phyloP scores from a whole-genome alignment of 2,329 filamentous ascomycete genomes.

The Sclerotiophoma versabilis region DNA sequence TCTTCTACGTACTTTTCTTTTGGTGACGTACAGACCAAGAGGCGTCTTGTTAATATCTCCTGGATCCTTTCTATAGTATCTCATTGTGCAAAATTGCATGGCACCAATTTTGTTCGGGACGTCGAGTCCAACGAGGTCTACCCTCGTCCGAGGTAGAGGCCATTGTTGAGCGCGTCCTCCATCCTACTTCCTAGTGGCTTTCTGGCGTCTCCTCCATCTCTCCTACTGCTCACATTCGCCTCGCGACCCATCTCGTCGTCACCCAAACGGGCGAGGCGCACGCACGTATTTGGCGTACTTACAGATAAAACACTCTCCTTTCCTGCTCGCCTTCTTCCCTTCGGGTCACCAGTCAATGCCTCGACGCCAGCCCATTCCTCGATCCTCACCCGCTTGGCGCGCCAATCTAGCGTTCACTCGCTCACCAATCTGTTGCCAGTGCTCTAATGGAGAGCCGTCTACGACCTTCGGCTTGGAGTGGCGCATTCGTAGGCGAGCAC shows the following conservation, averaged over 20 bases:
- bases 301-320: background rate
- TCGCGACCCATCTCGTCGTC: background rate
- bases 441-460: background rate
- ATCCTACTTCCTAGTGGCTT: background rate
- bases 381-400: background rate
- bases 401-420: background rate
- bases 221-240: background rate
- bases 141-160: no score
- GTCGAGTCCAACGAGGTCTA: no score
- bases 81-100: no score
- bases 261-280: background rate
- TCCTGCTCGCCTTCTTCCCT: background rate
- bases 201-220: background rate
- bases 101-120: no score
- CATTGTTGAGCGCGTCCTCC: no score
- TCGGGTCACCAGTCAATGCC: background rate
- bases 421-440: background rate
- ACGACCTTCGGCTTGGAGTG: background rate
- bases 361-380: background rate
- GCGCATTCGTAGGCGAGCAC: background rate
- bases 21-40: no score
- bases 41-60: no score
- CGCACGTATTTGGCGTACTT: background rate
- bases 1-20: no score
- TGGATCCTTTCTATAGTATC: no score